These are phyloP conservation scores for Stachybotrys elegans DNA, from an alignment of 2,329 filamentous ascomycete genomes.

Conservation along the genomic window DNA sequence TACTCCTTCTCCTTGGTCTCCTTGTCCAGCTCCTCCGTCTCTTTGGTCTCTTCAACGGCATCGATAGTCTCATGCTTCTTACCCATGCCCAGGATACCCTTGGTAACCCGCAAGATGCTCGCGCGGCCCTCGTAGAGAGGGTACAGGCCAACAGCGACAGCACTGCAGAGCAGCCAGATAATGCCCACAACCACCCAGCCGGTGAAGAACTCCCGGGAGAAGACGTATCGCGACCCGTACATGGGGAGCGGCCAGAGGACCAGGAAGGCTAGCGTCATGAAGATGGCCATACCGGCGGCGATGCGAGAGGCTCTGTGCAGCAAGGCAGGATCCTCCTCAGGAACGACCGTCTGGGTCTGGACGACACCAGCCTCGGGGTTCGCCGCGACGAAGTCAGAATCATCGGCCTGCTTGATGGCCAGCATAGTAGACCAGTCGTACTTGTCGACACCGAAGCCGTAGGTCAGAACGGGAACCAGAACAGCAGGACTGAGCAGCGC, in stretches of 20 bases:
- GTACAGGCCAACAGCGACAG: constrained; percentile 71
- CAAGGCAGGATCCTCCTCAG: constrained; percentile 39
- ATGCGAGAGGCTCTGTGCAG: constrained; percentile 49
- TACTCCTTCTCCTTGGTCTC: constrained; percentile 1
- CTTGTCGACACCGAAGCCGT: constrained; percentile 53
- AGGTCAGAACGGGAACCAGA: constrained; percentile 72
- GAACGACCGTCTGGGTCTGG: constrained; percentile 10
- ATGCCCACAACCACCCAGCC: constrained; percentile 69
- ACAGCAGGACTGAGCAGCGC: constrained; percentile 73
- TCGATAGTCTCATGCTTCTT: not conserved
- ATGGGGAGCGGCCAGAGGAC: constrained; percentile 91
- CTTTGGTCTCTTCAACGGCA: not conserved
- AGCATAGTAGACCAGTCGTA: constrained; percentile 88
- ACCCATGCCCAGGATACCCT: constrained; percentile 11
- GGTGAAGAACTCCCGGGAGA: constrained; percentile 57
- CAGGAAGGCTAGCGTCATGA: constrained; percentile 61
- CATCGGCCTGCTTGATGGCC: constrained; percentile 71
- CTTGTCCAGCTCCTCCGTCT: constrained; percentile 1
- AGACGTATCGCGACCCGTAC: constrained; percentile 75
- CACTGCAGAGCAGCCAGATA: constrained; percentile 66
- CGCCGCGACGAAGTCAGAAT: constrained; percentile 60
- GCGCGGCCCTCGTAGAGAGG: constrained; percentile 74
- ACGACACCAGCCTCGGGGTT: constrained; percentile 44
- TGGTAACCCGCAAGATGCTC: constrained; percentile 27
- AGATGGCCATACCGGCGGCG: constrained; percentile 28